phyloP scores from a whole-genome alignment of 441 rosid genomes.

The Sinapis alba region DNA sequence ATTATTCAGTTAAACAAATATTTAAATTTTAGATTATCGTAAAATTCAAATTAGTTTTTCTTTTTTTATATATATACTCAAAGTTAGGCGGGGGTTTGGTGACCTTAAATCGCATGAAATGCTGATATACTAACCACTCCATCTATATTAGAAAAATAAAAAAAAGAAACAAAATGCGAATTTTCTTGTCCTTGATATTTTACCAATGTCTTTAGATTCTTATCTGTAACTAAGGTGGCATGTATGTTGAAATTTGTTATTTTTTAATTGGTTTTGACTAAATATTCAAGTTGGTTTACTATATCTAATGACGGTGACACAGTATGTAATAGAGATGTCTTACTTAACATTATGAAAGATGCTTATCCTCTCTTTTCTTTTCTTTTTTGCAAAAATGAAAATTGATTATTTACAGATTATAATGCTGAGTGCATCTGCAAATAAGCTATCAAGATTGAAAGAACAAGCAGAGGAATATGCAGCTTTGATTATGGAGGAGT shows the following conservation, averaged over 20 bases:
- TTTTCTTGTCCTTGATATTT: conserved; percentile 39
- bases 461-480: conserved; percentile 86
- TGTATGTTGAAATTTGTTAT: conserved; percentile 2
- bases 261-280: conserved; percentile 27
- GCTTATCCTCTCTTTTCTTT: background rate
- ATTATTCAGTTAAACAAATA: background rate
- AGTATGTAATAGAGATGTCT: conserved; percentile 23
- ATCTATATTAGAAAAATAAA: conserved; percentile 12
- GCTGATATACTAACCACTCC: conserved; percentile 56
- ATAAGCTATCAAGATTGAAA: conserved; percentile 66
- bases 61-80: conserved; percentile 39
- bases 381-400: background rate
- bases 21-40: background rate
- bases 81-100: conserved; percentile 72
- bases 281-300: conserved; percentile 4
- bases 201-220: conserved; percentile 52
- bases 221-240: conserved; percentile 31
- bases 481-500: conserved; percentile 81
- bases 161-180: conserved; percentile 21
- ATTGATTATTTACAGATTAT: conserved; percentile 48
- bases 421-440: conserved; percentile 82
- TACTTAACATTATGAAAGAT: conserved; percentile 24
- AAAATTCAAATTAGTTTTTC: conserved; percentile 6
- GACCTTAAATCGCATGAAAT: conserved; percentile 49
- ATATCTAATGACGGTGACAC: conserved; percentile 31